Evolutionary conservation across 192 early-diverging fungal genomes (phyloP).

Genomic region (Backusella liffmaniae): DNA sequence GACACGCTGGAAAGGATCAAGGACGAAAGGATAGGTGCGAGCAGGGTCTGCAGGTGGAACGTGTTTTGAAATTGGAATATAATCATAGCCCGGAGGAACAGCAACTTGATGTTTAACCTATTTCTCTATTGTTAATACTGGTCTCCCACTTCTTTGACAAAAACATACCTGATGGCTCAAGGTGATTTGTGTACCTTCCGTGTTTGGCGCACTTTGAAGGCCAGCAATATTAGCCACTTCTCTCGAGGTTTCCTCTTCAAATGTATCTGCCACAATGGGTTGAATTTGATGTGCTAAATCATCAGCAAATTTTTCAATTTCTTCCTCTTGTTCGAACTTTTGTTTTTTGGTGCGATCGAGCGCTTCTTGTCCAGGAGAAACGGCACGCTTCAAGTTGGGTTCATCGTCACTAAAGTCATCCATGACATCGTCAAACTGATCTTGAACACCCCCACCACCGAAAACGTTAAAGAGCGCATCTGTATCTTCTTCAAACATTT

Average conservation of each 20-base stretch:
- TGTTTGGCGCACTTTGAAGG: constrained; percentile 46
- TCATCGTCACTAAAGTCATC: neutral
- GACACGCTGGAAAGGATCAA: constrained; percentile 95
- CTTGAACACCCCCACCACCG: constrained; percentile 1
- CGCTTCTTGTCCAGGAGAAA: neutral
- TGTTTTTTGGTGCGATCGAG: constrained; percentile 10
- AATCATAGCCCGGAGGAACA: constrained; percentile 81
- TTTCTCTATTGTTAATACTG: neutral
- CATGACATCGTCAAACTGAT: constrained; percentile 13
- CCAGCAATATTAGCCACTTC: constrained; percentile 62
- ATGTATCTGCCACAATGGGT: constrained; percentile 66
- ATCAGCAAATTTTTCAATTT: constrained; percentile 7
- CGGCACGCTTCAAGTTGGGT: neutral
- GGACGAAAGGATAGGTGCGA: constrained; percentile 83
- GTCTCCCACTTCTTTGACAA: neutral
- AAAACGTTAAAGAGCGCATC: constrained; percentile 34
- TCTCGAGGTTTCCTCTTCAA: constrained; percentile 66
- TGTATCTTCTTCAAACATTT: constrained; percentile 36
- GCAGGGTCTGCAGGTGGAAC: constrained; percentile 77
- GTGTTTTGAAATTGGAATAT: constrained; percentile 86
- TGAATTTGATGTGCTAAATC: constrained; percentile 29
- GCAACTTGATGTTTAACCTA: constrained; percentile 96
- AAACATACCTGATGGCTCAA: constrained; percentile 44
- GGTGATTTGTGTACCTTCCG: constrained; percentile 41
- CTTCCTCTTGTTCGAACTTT: neutral